Evolutionary conservation across 345 rosid species (phyloP).

Genomic region (Fremontodendron californicum): DNA sequence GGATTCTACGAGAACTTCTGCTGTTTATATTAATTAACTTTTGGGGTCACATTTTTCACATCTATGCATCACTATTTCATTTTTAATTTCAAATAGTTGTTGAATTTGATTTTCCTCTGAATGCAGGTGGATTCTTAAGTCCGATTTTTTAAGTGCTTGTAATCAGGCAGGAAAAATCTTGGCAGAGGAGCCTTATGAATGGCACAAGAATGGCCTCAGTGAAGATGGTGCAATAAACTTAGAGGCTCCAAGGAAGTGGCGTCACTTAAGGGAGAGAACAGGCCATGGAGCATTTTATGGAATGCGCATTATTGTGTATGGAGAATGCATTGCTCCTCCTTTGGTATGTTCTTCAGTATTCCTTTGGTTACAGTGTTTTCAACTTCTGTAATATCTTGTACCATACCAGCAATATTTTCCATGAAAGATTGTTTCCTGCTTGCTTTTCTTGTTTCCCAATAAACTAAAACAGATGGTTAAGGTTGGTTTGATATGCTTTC

Average conservation of each 20-base stretch:
- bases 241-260: slow-evolving; percentile 90
- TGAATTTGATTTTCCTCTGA: slow-evolving; percentile 12
- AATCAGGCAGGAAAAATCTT: slow-evolving; percentile 68
- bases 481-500: not conserved
- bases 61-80: not conserved
- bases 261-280: slow-evolving; percentile 68
- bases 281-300: slow-evolving; percentile 93
- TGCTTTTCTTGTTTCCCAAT: not conserved
- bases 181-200: slow-evolving; percentile 81
- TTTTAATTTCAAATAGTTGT: not conserved
- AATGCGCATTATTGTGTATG: slow-evolving; percentile 70
- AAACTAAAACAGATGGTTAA: not conserved
- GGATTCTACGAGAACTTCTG: not conserved
- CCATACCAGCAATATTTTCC: not conserved
- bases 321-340: slow-evolving; percentile 84
- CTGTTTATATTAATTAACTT: not conserved
- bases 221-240: slow-evolving; percentile 80
- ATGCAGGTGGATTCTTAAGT: slow-evolving; percentile 92
- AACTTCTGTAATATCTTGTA: not conserved
- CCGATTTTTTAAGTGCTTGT: slow-evolving; percentile 70
- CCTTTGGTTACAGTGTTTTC: not conserved
- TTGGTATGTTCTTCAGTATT: slow-evolving; percentile 51
- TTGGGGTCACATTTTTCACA: not conserved
- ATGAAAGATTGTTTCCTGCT: not conserved
- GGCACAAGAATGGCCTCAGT: slow-evolving; percentile 67